Base-by-base conservation (phyloP, 768 basidiomycete genomes). In the Lentinula sp. region DNA sequence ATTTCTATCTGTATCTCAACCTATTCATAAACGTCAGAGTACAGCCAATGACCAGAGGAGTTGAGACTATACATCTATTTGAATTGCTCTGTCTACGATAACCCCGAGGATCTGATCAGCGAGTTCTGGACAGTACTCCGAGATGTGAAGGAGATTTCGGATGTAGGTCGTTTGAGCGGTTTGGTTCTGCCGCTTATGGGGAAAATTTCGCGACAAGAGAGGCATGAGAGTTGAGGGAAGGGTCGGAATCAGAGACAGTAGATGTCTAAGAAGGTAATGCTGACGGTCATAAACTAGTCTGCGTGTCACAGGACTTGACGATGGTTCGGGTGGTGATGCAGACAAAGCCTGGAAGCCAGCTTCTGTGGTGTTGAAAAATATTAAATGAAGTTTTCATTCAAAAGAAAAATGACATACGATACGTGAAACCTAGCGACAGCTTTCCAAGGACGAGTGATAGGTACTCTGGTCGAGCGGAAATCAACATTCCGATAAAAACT, bases 1-100 rank as follows among this genome's bases (percentile, higher is more conserved):
- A 94, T 69, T 67, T 95, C 94, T n/a, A 93, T 90, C 70, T 97
- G 95, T 36, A 99, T 95, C 74, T 99, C 96, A 32, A 97, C 93
- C 93, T 95, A 63, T 48, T 28, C 60, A 32, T 10, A 36, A 45
- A 7, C n/a, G 42, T 59, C 7, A 46, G 18, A 43, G 7, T 9
- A 59, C 9, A 52, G 43, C 41, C 35, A 15, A 48, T 4, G n/a
- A 51, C 12, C 2, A 15, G 50, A 51, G 13, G 9, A 63, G 28
- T 60, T 16, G 6, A 57, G 20, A 52, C 5, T 41, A 60, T 68
- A 95, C 96, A 72, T 99, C 97, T 61, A 99, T 95, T 73, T 95
- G 88, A 36, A 98, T 87, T 33, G 94, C 90, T n/a, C 94, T 86
- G 72, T 97, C 95, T 23, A 99, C 82, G 37, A 98, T 91, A 0